Percentiles rank a stretch among this genome's conserved stretches.
Evolutionary conservation across 129 eudicot genomes (phyloP).

Genomic region (Gnaphalium uliginosum): DNA sequence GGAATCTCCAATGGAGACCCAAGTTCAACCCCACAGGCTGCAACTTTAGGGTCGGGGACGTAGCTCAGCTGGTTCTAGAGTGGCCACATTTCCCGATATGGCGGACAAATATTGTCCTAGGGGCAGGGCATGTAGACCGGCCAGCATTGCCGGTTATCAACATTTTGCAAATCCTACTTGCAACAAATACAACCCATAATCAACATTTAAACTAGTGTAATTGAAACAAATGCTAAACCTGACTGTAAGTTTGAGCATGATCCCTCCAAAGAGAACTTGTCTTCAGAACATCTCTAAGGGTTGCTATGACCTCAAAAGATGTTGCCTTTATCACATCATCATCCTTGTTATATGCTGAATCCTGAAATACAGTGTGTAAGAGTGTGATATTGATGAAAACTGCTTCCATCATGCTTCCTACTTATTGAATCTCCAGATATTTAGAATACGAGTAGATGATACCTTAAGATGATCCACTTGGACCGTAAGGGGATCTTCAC

Average conservation of each 20-base stretch:
- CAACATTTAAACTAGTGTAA: conserved; percentile 3
- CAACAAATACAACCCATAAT: background rate
- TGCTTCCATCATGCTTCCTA: conserved; percentile 18
- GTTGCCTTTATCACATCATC: conserved; percentile 92
- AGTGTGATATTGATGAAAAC: conserved; percentile 14
- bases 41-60: too few relatives aligned
- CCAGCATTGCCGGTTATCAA: too few relatives aligned
- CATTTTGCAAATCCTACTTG: too few relatives aligned
- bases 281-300: conserved; percentile 85
- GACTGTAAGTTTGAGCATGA: conserved; percentile 92
- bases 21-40: too few relatives aligned
- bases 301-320: conserved; percentile 90
- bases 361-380: conserved; percentile 45
- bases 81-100: too few relatives aligned
- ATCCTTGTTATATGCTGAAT: conserved; percentile 79
- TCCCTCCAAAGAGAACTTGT: conserved; percentile 98
- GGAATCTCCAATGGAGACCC: too few relatives aligned
- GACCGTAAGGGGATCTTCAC: conserved; percentile 91
- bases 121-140: too few relatives aligned
- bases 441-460: conserved; percentile 19
- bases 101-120: too few relatives aligned
- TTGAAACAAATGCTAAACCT: conserved; percentile 44
- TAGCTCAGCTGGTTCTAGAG: too few relatives aligned
- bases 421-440: conserved; percentile 10
- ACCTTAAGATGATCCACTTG: conserved; percentile 92